Evolutionary conservation across 2,329 filamentous ascomycete species (phyloP).

Genomic region (Beauveria asiatica): DNA sequence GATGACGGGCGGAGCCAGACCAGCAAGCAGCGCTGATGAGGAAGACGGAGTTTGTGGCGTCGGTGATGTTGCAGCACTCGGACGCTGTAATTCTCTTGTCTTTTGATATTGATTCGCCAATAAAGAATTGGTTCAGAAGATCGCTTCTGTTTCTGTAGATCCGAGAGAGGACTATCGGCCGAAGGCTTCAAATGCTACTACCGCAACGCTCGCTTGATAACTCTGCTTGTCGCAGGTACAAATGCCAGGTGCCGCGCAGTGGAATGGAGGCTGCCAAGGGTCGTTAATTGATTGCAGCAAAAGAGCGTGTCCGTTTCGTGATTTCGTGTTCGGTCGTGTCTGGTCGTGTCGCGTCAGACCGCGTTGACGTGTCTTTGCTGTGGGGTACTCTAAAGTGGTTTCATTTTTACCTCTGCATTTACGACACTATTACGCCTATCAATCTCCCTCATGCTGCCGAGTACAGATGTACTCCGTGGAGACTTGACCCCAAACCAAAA

Average conservation of each 20-base stretch:
- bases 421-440: not conserved
- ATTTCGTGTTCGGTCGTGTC: conserved; percentile 28
- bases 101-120: not conserved
- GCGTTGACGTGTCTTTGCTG: not conserved
- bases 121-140: not conserved
- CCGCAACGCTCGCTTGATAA: not conserved
- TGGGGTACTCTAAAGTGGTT: conserved; percentile 10
- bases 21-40: not conserved
- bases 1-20: not conserved
- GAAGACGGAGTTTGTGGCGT: not conserved
- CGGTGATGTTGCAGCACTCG: not conserved
- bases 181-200: not conserved
- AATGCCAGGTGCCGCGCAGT: not conserved
- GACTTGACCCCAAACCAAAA: not conserved
- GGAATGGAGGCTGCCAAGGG: conserved; percentile 9
- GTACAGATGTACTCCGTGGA: too few species aligned
- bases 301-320: conserved; percentile 38
- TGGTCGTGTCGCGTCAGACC: conserved; percentile 3
- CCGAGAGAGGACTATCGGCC: not conserved
- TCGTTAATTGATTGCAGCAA: conserved; percentile 15
- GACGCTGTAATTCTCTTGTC: not conserved
- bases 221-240: not conserved
- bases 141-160: not conserved
- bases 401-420: not conserved
- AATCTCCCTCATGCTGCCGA: too few species aligned